Conservation (phyloP, 2,329 filamentous ascomycete genomes). For the Colletotrichum lupini region DNA sequence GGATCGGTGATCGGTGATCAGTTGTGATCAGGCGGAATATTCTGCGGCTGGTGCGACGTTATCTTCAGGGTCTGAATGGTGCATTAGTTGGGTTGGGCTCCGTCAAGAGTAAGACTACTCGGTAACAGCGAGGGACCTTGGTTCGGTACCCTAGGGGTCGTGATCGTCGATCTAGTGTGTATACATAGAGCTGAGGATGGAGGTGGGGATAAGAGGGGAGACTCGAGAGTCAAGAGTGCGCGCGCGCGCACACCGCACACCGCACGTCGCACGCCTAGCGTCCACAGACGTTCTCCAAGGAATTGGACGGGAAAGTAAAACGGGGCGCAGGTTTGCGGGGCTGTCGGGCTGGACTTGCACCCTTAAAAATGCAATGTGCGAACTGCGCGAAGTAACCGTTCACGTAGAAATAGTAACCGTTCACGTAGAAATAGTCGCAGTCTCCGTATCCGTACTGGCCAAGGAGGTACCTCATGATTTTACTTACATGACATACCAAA, state of each 20-base stretch:
- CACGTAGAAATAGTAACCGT: background rate
- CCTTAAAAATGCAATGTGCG: background rate
- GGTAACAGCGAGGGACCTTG: slow-evolving; percentile 9
- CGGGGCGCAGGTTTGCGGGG: background rate
- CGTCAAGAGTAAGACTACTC: background rate
- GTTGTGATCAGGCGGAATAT: slow-evolving; percentile 21
- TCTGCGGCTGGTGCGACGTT: slow-evolving; percentile 16
- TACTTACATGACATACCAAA: background rate
- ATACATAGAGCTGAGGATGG: background rate
- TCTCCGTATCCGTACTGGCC: background rate
- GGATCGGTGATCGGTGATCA: slow-evolving; percentile 18
- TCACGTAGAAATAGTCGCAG: background rate
- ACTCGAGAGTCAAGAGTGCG: background rate
- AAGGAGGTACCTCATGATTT: background rate
- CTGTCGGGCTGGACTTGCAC: background rate
- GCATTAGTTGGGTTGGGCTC: slow-evolving; percentile 11
- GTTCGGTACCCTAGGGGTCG: slow-evolving; percentile 22
- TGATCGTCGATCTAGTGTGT: slow-evolving; percentile 27
- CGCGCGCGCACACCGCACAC: background rate
- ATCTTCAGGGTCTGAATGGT: slow-evolving; percentile 25
- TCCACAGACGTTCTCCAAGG: background rate
- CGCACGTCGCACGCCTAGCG: background rate
- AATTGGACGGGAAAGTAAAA: slow-evolving; percentile 25
- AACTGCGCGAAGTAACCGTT: no score
- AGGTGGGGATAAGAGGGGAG: background rate